phyloP scores from a whole-genome alignment of 2,329 filamentous ascomycete species.

The Myriosclerotinia duriaeana region DNA sequence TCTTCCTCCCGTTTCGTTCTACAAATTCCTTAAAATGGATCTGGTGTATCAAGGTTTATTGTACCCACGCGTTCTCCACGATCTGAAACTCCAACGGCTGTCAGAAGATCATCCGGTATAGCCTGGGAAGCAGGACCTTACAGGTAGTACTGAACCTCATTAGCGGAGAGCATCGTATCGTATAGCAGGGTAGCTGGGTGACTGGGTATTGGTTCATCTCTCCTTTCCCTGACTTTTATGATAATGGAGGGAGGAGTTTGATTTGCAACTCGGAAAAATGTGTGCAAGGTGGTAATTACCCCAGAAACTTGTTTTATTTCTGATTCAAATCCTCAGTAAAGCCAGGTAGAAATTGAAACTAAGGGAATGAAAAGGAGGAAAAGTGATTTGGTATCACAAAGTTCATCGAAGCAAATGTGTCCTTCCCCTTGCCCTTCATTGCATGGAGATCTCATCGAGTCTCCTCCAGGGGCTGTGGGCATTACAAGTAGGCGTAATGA shows the following conservation, averaged over 20 bases:
- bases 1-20: slow-evolving; percentile 30
- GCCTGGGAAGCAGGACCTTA: slow-evolving; percentile 7
- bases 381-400: slow-evolving; percentile 7
- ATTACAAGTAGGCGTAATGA: slow-evolving; percentile 29
- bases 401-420: slow-evolving; percentile 8
- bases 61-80: slow-evolving; percentile 37
- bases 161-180: slow-evolving; percentile 15
- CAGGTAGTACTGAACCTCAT: slow-evolving; percentile 18
- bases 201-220: background rate
- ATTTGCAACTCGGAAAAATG: slow-evolving; percentile 6
- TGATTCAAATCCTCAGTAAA: background rate
- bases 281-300: background rate
- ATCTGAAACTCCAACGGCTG: slow-evolving; percentile 38
- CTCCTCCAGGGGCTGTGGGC: slow-evolving; percentile 27
- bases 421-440: slow-evolving; percentile 11
- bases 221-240: background rate
- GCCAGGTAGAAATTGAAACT: background rate
- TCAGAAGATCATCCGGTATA: slow-evolving; percentile 29
- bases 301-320: background rate
- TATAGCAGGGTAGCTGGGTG: slow-evolving; percentile 2
- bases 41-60: slow-evolving; percentile 24
- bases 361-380: slow-evolving; percentile 1
- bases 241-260: background rate
- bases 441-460: slow-evolving; percentile 34
- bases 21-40: slow-evolving; percentile 28